These are phyloP conservation scores for Sclerotiophoma versabilis DNA, from an alignment of 2,329 filamentous ascomycete genomes.

Conservation along the genomic window DNA sequence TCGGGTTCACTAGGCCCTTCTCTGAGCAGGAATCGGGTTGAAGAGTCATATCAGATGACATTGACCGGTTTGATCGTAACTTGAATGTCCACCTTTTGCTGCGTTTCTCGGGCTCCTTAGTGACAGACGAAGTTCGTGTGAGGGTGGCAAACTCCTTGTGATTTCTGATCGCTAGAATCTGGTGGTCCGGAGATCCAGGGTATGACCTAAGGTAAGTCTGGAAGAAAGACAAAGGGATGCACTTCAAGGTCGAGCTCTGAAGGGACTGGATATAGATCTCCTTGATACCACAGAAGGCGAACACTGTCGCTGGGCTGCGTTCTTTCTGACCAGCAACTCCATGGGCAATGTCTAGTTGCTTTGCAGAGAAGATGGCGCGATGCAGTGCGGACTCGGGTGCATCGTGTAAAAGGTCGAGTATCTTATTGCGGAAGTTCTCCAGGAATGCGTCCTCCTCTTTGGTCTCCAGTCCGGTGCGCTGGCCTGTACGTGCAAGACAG, in stretches of 20 bases:
- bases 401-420: constrained; percentile 45
- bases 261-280: constrained; percentile 49
- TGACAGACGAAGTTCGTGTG: constrained; percentile 18
- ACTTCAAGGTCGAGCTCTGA: constrained; percentile 38
- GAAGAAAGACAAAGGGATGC: constrained; percentile 56
- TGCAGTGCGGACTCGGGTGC: constrained; percentile 52
- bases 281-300: constrained; percentile 55
- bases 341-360: constrained; percentile 45
- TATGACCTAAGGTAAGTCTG: constrained; percentile 53
- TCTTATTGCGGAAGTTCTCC: constrained; percentile 41
- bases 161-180: constrained; percentile 53
- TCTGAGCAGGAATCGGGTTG: constrained; percentile 41
- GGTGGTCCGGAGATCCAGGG: constrained; percentile 55
- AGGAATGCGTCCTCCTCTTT: constrained; percentile 35
- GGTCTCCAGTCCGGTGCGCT: constrained; percentile 20
- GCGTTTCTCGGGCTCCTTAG: constrained; percentile 10
- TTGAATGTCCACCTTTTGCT: constrained; percentile 25
- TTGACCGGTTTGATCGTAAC: constrained; percentile 18
- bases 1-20: constrained; percentile 34
- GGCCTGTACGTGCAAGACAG: constrained; percentile 44
- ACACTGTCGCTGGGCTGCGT: constrained; percentile 45
- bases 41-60: constrained; percentile 21
- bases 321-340: constrained; percentile 36
- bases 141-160: constrained; percentile 56
- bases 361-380: constrained; percentile 54